Evolutionary conservation across 495 filamentous ascomycete species (phyloP).

Genomic region (Aspergillus ostianus): DNA sequence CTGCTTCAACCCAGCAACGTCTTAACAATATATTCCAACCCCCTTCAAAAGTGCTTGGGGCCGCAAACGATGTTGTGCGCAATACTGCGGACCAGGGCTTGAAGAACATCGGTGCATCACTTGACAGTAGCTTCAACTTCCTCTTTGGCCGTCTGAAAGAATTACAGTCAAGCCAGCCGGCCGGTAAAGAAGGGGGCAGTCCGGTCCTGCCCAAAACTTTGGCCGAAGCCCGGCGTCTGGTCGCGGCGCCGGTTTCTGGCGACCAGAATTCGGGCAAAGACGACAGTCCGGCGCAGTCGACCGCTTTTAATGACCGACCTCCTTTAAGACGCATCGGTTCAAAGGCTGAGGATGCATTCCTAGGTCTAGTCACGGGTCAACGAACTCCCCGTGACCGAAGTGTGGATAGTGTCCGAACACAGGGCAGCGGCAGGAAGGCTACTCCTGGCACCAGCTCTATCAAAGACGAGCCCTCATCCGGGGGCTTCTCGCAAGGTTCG

Average conservation of each 20-base stretch:
- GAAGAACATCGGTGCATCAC: slow-evolving; percentile 81
- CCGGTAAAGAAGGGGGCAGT: slow-evolving; percentile 37
- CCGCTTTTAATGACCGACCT: slow-evolving; percentile 37
- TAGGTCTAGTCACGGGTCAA: slow-evolving; percentile 62
- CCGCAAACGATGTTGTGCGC: slow-evolving; percentile 78
- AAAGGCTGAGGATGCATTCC: slow-evolving; percentile 54
- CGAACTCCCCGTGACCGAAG: slow-evolving; percentile 68
- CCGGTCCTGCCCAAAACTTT: slow-evolving; percentile 77
- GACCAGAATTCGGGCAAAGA: slow-evolving; percentile 54
- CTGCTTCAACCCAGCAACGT: slow-evolving; percentile 52
- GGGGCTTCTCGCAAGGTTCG: neutral
- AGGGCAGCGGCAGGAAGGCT: slow-evolving; percentile 34
- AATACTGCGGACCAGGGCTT: slow-evolving; percentile 85
- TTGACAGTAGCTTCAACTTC: slow-evolving; percentile 92
- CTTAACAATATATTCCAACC: slow-evolving; percentile 83
- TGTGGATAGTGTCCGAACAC: slow-evolving; percentile 69
- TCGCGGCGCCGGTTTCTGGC: slow-evolving; percentile 62
- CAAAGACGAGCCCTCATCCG: slow-evolving; percentile 26
- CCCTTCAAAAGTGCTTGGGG: slow-evolving; percentile 73
- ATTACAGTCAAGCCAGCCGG: slow-evolving; percentile 42
- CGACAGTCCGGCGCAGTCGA: slow-evolving; percentile 41
- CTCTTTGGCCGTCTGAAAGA: slow-evolving; percentile 87
- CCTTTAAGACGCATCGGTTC: slow-evolving; percentile 31
- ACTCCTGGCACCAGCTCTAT: slow-evolving; percentile 19
- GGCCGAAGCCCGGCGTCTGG: slow-evolving; percentile 85